Base-by-base conservation (phyloP, 208 protist species). In the Acanthamoeba polyphaga region DNA sequence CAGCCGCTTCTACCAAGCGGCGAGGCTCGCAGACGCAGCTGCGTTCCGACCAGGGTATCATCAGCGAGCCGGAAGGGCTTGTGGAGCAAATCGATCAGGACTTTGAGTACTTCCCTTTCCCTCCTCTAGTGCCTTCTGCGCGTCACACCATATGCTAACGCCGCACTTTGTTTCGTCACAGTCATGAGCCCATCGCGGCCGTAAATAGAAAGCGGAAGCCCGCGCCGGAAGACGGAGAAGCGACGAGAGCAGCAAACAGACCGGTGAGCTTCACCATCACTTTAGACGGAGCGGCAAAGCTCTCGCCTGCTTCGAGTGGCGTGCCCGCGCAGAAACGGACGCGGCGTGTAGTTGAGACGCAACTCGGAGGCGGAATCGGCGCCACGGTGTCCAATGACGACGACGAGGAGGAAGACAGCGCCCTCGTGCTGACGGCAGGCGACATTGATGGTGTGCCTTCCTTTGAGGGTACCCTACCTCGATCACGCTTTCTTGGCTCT, bases 221-320 rank as follows among this genome's bases (percentile, higher is more conserved):
- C 19, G 19, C 7, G 32, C 32, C 38, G 15, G 72, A 80, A 13
- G 72, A 34, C 46, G 2, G 5, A 24, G 72, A 80, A 80, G 72
- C 1, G 72, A 24, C 27, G 1, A 29, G 27, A 27, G 62, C 72
- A 27, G 34, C 72, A 27, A 80, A 49, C 34, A 38, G 72, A 49
- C 32, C 72, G 43, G 72, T 80, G 27, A 80, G 72, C 72, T 80
- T 80, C 72, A 80, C 72, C 34, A 51, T 80, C 29, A 80, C 72
- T 46, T 49, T 80, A 12, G 72, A 80, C 72, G 72, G 72, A 80
- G 24, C 29, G 34, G n/a, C 72, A 9, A 80, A 27, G 29, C 62
- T 70, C 62, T 51, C 72, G 17, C 7, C 72, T 19, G 27, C 68
- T 17, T 74, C 68, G 62, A 29, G 62, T 27, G 62, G 19, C 62